Conservation (phyloP, 371 early-diverging fungal genomes). For the Syncephalastrum sp. region DNA sequence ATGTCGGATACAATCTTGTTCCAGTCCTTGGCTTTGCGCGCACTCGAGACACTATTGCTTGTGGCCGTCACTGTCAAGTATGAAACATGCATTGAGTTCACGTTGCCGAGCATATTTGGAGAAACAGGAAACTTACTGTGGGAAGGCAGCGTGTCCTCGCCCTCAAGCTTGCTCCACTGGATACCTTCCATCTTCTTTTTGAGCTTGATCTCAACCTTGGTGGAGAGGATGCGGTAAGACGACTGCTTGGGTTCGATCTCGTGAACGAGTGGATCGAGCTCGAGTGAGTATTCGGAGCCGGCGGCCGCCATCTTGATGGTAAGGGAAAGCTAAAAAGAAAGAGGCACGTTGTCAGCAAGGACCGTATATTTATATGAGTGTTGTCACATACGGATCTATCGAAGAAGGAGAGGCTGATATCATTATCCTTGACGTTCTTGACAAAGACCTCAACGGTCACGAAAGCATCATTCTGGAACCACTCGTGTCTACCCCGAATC, state of each 20-base stretch:
- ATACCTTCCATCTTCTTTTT: conserved; percentile 75
- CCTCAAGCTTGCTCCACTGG: conserved; percentile 81
- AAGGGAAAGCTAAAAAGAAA: conserved; percentile 59
- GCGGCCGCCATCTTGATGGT: conserved; percentile 68
- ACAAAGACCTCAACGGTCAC: conserved; percentile 88
- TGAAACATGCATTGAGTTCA: not conserved
- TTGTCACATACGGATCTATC: conserved; percentile 47
- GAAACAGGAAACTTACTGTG: conserved; percentile 22
- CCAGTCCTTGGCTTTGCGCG: conserved; percentile 78
- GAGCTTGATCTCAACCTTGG: conserved; percentile 93
- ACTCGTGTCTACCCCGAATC: conserved; percentile 76
- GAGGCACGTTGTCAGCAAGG: not conserved
- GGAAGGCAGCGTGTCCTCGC: conserved; percentile 51
- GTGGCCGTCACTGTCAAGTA: conserved; percentile 20
- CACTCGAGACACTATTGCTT: conserved; percentile 19
- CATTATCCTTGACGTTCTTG: conserved; percentile 75
- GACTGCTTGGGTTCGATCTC: conserved; percentile 71
- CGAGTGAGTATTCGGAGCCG: conserved; percentile 78
- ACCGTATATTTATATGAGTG: not conserved
- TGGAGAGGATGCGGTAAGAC: conserved; percentile 70
- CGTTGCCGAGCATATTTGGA: not conserved
- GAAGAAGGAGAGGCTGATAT: conserved; percentile 67
- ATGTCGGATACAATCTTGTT: conserved; percentile 67
- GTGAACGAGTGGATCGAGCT: conserved; percentile 82
- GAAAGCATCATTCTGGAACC: conserved; percentile 93